These are phyloP conservation scores for Erysiphe neolycopersici DNA, from an alignment of 2,329 filamentous ascomycete genomes.

Conservation along the genomic window DNA sequence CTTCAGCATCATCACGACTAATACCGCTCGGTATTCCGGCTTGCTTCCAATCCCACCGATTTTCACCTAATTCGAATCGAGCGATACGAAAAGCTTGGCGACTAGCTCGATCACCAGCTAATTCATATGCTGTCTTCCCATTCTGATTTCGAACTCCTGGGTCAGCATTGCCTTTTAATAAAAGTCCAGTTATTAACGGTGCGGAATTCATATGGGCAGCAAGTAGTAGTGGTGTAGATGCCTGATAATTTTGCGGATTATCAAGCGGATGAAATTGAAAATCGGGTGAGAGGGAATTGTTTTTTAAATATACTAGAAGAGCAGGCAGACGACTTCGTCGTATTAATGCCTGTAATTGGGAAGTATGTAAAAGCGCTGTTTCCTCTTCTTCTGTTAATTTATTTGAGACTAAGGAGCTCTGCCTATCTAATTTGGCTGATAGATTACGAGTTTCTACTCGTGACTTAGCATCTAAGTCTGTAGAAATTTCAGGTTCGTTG, in stretches of 20 bases:
- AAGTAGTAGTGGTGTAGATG: conserved; percentile 56
- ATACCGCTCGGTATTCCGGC: conserved; percentile 48
- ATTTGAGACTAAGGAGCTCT: conserved; percentile 18
- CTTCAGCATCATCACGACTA: conserved; percentile 42
- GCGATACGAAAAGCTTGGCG: conserved; percentile 81
- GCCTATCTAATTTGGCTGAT: conserved; percentile 19
- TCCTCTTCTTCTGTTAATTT: conserved; percentile 67
- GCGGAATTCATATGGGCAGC: conserved; percentile 59
- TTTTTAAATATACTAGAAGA: conserved; percentile 57
- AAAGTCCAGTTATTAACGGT: conserved; percentile 48
- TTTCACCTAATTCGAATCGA: conserved; percentile 54
- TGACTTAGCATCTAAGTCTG: conserved; percentile 20
- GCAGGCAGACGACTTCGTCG: conserved; percentile 75
- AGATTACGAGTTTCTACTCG: conserved; percentile 19
- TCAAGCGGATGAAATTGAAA: conserved; percentile 52
- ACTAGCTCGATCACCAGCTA: conserved; percentile 62
- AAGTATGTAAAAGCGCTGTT: conserved; percentile 54
- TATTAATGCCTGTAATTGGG: conserved; percentile 67
- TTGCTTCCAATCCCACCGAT: conserved; percentile 49
- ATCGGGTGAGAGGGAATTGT: conserved; percentile 41
- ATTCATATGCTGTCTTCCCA: conserved; percentile 63
- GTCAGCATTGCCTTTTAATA: conserved; percentile 48
- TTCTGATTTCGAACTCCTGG: conserved; percentile 45
- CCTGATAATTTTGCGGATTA: conserved; percentile 43
- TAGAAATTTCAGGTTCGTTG: conserved; percentile 32